Evolutionary conservation across 345 rosid genomes (phyloP).

Genomic region (Dipteronia sinensis): DNA sequence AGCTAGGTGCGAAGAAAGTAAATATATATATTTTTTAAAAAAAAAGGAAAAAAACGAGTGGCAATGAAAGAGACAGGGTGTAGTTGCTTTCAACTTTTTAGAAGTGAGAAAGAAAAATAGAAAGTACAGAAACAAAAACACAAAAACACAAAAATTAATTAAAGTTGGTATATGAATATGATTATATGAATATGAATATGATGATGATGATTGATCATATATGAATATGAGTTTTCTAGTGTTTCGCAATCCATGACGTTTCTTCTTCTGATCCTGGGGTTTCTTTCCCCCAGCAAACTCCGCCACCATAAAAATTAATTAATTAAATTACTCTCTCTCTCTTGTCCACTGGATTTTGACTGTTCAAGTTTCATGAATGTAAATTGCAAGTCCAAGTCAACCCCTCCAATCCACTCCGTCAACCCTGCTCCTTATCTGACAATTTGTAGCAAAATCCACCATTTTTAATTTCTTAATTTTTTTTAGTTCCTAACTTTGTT

Average conservation of each 20-base stretch:
- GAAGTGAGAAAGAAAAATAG: background rate
- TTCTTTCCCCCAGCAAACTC: background rate
- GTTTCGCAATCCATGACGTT: slow-evolving; percentile 29
- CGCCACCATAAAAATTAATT: background rate
- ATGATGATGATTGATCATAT: too few relatives aligned
- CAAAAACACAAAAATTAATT: background rate
- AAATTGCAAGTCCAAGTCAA: background rate
- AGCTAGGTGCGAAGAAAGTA: background rate
- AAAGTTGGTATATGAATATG: too few relatives aligned
- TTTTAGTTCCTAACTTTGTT: too few relatives aligned
- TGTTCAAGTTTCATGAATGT: slow-evolving; percentile 6
- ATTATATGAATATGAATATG: too few relatives aligned
- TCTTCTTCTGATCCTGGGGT: too few relatives aligned
- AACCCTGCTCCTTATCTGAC: background rate
- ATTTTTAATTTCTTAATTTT: background rate
- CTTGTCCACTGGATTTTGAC: slow-evolving; percentile 19
- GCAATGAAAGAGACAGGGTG: slow-evolving; percentile 56
- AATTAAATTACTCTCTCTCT: too few relatives aligned
- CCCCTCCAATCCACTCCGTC: background rate
- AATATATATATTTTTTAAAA: background rate
- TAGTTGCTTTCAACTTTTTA: slow-evolving; percentile 50
- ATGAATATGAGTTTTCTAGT: slow-evolving; percentile 19
- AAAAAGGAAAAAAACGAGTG: slow-evolving; percentile 39
- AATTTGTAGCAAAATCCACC: slow-evolving; percentile 8
- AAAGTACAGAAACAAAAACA: slow-evolving; percentile 12